Evolutionary conservation across 768 basidiomycete genomes (phyloP), one percentile per base, ranked within the genome.

Genomic region (Boletus rubroflammeus): DNA sequence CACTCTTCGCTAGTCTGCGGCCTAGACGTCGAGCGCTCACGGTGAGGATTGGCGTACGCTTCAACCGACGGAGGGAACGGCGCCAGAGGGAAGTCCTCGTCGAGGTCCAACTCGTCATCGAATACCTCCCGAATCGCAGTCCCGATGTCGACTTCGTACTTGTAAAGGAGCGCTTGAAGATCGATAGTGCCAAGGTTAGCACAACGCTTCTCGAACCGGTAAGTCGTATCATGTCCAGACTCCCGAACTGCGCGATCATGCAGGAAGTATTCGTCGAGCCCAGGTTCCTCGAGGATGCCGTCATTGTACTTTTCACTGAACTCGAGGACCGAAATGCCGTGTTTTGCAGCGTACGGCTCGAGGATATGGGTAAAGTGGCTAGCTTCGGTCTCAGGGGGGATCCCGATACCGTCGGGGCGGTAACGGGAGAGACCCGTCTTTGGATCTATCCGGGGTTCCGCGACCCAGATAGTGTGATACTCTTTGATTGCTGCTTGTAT

Each of bases 401-500:
- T 97, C 28, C 97, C 97, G 10, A 93, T 67, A 14, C 97, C 97
- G 56, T 88, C 92, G 9, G 96, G 96, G 28, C 95, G 86, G 73
- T 86, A 99, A 45, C 97, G 85, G 0, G 95, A 97, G 15, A 99
- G 81, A 25, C 97, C 96, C 15, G 94, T 93, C 73, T 90, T 90
- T 42, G 88, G 86, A 70, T 99, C 95, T 62, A 98, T 87, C 23
- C 97, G 88, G 26, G 96, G 97, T 66, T 89, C 86, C 2, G 92
- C 88, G 57, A 95, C 86, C 97, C 97, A 99, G 60, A 98, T 84
- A 39, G 90, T 92, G 74, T 99, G 96, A 69, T 99, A 99, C 68
- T 99, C 96, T 74, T 98, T 97, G 76, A 99, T 94, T 26, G 96
- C 96, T 10, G 95, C 95, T 69, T 90, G 91, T 53, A 99, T 97